Base-by-base conservation (phyloP, 495 filamentous ascomycete species). In the Penicillium waksmanii region DNA sequence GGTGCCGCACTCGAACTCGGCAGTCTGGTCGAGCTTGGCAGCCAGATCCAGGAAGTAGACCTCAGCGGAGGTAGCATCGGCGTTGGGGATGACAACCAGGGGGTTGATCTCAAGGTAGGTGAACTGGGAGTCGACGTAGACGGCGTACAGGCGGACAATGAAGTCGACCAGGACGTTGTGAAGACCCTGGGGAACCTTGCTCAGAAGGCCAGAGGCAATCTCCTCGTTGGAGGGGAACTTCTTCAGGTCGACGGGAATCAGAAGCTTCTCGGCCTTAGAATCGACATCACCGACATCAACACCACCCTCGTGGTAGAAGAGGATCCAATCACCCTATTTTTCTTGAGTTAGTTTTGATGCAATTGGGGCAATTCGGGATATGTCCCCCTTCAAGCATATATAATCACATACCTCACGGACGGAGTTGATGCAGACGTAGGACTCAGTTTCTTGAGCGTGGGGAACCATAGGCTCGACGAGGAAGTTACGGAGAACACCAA, bases 81-180 rank as follows among this genome's bases (percentile, higher is more conserved):
- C 87, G 80, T 98, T 99, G 71, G 95, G 95, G 67, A 99, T 93
- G 69, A 97, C 95, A 55, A 99, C 95, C 59, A 99, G 80, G 54
- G 95, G 95, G 84, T 99, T 99, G 84, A 99, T 99, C 80, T 99
- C 95, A 60, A 99, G 93, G 82, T 98, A 98, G 71, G 95, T 98
- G 85, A 99, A 99, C 80, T 99, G 95, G 88, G 91, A 96, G 84
- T 99, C 95, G 55, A 99, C 95, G 68, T 98, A 99, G 82, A 99
- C 95, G 71, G 92, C 93, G 72, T 97, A 97, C 44, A 93, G 85
- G 65, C 89, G 81, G 67, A 89, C 89, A 77, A 93, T 99, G 84
- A 99, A 98, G 85, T 99, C 95, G 56, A 97, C 89, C 38, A 99
- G 86, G 70, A 99, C 95, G 64, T 97, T 96, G 84, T 99, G 95